Evolutionary conservation across 208 protist genomes (phyloP).

Genomic region (Leptomonas pyrrhocoris): DNA sequence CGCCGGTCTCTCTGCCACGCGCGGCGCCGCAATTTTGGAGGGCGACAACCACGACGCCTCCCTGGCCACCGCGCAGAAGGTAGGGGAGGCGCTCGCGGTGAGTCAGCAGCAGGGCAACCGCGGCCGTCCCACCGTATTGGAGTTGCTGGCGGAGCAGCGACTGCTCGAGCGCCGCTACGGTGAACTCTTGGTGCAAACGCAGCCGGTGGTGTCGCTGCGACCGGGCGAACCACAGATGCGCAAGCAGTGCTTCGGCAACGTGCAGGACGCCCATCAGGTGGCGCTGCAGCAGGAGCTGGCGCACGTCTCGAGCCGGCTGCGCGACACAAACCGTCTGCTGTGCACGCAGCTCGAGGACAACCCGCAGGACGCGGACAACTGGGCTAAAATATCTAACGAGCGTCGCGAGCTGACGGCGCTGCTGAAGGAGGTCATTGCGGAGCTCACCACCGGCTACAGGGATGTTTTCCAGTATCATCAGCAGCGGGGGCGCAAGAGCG

Average conservation of each 20-base stretch:
- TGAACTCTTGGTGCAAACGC: constrained; percentile 70
- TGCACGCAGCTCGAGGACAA: constrained; percentile 91
- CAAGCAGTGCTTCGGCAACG: constrained; percentile 27
- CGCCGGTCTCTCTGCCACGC: neutral
- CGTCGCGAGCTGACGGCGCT: constrained; percentile 79
- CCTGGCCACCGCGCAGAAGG: constrained; percentile 18
- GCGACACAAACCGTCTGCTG: constrained; percentile 81
- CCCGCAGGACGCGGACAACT: constrained; percentile 92
- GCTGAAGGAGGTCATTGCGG: constrained; percentile 57
- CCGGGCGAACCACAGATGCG: constrained; percentile 66
- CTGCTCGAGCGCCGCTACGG: constrained; percentile 82
- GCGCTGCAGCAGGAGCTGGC: constrained; percentile 69
- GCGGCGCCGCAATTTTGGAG: constrained; percentile 19
- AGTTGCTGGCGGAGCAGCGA: constrained; percentile 79
- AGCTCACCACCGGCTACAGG: constrained; percentile 82
- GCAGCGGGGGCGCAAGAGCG: constrained; percentile 19
- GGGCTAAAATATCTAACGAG: constrained; percentile 89
- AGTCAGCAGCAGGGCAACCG: constrained; percentile 36
- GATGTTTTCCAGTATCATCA: constrained; percentile 34
- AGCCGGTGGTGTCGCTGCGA: constrained; percentile 47
- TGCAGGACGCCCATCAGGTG: constrained; percentile 37
- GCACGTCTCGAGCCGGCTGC: constrained; percentile 62
- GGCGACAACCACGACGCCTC: constrained; percentile 11
- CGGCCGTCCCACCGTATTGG: constrained; percentile 76
- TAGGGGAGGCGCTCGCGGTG: constrained; percentile 31